phyloP scores from a whole-genome alignment of 176 grass and related monocot genomes.

The Phyllostachys edulis region DNA sequence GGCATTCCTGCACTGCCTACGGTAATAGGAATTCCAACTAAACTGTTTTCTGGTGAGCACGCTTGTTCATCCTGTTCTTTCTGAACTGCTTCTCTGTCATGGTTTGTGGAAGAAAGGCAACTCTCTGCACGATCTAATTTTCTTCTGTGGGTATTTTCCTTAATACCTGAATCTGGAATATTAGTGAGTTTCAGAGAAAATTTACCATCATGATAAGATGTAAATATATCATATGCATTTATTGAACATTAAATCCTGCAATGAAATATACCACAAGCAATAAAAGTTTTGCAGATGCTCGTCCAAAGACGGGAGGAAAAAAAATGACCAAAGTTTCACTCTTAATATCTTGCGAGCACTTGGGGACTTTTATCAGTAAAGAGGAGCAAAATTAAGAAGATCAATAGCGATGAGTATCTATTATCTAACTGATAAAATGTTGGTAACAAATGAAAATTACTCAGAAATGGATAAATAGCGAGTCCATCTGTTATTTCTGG shows the following conservation, averaged over 20 bases:
- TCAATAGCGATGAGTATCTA: neutral
- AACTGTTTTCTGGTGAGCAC: neutral
- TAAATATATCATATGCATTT: neutral
- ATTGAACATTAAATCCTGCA: neutral
- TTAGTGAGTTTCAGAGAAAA: neutral
- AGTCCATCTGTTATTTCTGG: neutral
- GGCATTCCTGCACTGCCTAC: neutral
- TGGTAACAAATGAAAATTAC: neutral
- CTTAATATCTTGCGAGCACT: neutral
- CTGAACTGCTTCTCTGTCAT: slow-evolving; percentile 2
- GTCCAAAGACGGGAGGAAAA: neutral
- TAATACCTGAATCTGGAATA: slow-evolving; percentile 10
- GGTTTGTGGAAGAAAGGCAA: slow-evolving; percentile 29
- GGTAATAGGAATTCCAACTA: neutral
- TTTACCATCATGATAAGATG: neutral
- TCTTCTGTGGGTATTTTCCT: neutral
- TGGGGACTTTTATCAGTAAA: neutral
- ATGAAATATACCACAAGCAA: neutral
- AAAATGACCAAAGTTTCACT: neutral
- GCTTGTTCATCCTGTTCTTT: slow-evolving; percentile 6
- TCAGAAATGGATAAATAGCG: neutral
- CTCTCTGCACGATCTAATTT: slow-evolving; percentile 9
- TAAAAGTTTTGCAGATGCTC: neutral
- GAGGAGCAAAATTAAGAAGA: neutral
- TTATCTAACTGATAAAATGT: neutral